Evolutionary conservation across 768 basidiomycete genomes (phyloP), one percentile per base, ranked within the genome.

Genomic region (Thelephora ganbajun): DNA sequence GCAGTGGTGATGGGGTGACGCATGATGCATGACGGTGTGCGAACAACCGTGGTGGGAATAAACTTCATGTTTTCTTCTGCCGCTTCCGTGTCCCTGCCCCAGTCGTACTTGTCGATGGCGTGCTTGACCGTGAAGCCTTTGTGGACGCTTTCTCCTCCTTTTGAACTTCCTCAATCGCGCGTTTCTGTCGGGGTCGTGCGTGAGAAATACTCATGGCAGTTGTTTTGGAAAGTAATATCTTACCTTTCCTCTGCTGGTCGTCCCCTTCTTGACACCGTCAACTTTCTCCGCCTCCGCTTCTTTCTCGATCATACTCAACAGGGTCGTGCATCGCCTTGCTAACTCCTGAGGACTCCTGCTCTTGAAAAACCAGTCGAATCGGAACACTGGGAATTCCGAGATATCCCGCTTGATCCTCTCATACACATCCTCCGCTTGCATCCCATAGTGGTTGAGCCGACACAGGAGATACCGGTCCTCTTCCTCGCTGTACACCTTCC

Each of bases 291-390:
- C 66, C 59, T 74, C 74, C 0, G 80, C 83, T 63, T 98, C 94
- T 69, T 93, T 94, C 67, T 89, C 83, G 51, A 99, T 87, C 78
- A 96, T 88, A 9, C 79, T 71, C 22, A 96, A 57, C 34, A 97
- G 60, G 2, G 94, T 96, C 55, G 83, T 83, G 57, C 91, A 96
- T 47, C 94, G 68, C 53, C 94, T 69, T 57, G 83, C 79, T 48
- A 98, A 66, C 65, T 98, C 94, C 57, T 88, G 81, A 2, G 89
- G 80, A 11, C 85, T 88, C 47, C 94, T 69, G 53, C 88, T 90
- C 70, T 94, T 93, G 73, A 92, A 84, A 69, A 96, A 97, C 94
- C 92, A 97, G 59, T 97, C 92, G 57, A 98, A 98, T 18, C 93
- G 72, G 69, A 97, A 99, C 12, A 93, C 85, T 1, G 94, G 93